Base-by-base conservation (phyloP, 2,329 filamentous ascomycete species). In the Phialophora expanda region DNA sequence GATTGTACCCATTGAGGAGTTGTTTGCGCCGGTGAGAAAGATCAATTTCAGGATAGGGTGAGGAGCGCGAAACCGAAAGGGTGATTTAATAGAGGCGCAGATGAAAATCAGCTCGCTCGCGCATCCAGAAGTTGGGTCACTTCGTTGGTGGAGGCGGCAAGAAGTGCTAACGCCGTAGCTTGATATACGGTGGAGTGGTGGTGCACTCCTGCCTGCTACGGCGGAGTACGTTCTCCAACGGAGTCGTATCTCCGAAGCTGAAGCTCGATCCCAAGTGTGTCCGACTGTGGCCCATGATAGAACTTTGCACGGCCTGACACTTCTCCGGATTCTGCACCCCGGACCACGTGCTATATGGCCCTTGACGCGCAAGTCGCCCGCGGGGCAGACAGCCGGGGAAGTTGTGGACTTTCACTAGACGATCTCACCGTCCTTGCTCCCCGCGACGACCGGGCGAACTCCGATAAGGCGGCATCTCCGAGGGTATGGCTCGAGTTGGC, bases 1-100 rank as follows among this genome's bases (percentile, higher is more conserved):
- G 56, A 46, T 44, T 12, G 56, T 58, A 6, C 56, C 56, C n/a
- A 48, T 58, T 46, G 56, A 58, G 38, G 56, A 58, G 7, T n/a
- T 58, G 11, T 58, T 58, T 58, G 56, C 56, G 11, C 56, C 56
- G n/a, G 56, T 58, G 56, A 58, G 56, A 24, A 58, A 58, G 56
- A 58, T 58, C 26, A 58, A 58, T 28, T 58, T 58, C 34, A 58
- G 56, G 56, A 58, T 58, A 58, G 56, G 56, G 17, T 58, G 24
- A 58, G 26, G 14, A 17, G 30, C 5, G 14, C 17, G 7, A 41
- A 12, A 12, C 32, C 9, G 32, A 9, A 12, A 34, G 32, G 11
- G 2, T 9, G 32, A 34, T 34, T 34, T 1, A 12, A 34, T 34
- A 34, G 9, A 34, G 32, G 3, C 32, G 32, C 9, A 34, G 32